A percentile compares a stretch with the other conserved stretches of the same genome.
phyloP scores from a whole-genome alignment of 2,329 filamentous ascomycete genomes.

The Fusarium cicatricum region DNA sequence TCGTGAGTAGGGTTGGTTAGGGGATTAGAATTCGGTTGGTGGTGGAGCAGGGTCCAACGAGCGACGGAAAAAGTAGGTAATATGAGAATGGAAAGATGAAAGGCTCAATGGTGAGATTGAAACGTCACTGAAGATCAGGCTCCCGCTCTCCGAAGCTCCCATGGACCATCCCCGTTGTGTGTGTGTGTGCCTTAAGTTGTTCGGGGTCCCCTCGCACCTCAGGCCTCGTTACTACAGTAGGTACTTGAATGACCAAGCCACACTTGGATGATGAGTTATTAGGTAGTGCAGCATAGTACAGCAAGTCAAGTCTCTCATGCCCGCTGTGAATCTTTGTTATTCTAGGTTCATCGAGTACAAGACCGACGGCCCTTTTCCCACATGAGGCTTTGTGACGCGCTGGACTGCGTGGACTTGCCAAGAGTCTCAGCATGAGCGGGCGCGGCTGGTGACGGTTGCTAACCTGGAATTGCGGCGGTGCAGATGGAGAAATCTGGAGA shows the following conservation, averaged over 20 bases:
- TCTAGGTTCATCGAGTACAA: neutral
- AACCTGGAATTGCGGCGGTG: conserved; percentile 11
- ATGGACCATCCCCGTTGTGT: conserved; percentile 7
- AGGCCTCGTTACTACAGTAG: neutral
- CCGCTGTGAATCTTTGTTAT: neutral
- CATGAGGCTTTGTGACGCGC: conserved; percentile 11
- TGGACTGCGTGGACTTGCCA: conserved; percentile 2
- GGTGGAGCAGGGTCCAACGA: conserved; percentile 29
- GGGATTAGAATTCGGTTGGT: conserved; percentile 1
- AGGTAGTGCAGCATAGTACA: neutral
- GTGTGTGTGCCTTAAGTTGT: neutral
- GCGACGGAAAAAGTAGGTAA: conserved; percentile 14
- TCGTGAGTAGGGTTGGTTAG: too few species aligned
- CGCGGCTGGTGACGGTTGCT: conserved; percentile 4
- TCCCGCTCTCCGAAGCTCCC: conserved; percentile 37
- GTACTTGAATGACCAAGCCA: conserved; percentile 14
- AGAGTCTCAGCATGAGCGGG: conserved; percentile 7
- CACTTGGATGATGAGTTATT: conserved; percentile 21
- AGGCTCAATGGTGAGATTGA: conserved; percentile 26
- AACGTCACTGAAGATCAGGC: conserved; percentile 39
- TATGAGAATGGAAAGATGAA: conserved; percentile 6
- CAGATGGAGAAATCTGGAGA: too few species aligned
- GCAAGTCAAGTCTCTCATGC: neutral
- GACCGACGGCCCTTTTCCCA: neutral
- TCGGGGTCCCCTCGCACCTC: neutral